Evolutionary conservation across 805 yeast species (phyloP).

Genomic region (Lachancea meyersii): DNA sequence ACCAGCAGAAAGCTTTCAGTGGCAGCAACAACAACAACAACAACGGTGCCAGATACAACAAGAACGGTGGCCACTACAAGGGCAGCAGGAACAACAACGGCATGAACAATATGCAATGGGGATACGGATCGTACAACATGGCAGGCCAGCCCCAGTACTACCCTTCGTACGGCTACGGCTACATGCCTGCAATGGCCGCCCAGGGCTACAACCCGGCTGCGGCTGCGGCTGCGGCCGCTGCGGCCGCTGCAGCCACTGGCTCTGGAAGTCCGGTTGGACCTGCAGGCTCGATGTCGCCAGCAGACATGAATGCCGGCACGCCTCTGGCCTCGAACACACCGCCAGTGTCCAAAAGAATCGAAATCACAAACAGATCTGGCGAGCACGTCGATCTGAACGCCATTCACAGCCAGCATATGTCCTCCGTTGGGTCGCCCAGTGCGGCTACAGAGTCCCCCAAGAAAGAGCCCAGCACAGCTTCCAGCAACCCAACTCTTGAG

Average conservation of each 20-base stretch:
- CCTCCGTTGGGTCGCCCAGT: not conserved
- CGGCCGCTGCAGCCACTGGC: too few relatives aligned
- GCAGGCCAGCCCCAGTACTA: slow-evolving; percentile 10
- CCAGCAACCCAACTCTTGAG: slow-evolving; percentile 3
- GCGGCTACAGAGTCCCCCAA: slow-evolving; percentile 2
- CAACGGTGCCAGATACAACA: slow-evolving; percentile 1
- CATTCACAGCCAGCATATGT: slow-evolving; percentile 18
- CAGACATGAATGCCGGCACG: slow-evolving; percentile 1
- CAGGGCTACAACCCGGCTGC: slow-evolving; percentile 8
- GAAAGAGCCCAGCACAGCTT: slow-evolving; percentile 5
- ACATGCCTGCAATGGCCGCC: slow-evolving; percentile 9
- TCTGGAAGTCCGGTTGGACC: slow-evolving; percentile 2
- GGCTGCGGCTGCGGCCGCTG: not conserved
- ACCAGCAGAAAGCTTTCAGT: slow-evolving; percentile 5
- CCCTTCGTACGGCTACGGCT: slow-evolving; percentile 9
- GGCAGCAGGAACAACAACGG: slow-evolving; percentile 4
- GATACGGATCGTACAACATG: slow-evolving; percentile 24
- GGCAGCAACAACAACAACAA: slow-evolving; percentile 3
- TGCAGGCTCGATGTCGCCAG: slow-evolving; percentile 7
- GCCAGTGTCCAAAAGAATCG: slow-evolving; percentile 24
- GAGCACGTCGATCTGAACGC: slow-evolving; percentile 27
- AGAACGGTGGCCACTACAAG: slow-evolving; percentile 2
- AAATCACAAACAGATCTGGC: slow-evolving; percentile 32
- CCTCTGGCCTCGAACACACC: slow-evolving; percentile 7
- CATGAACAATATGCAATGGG: slow-evolving; percentile 22